Base-by-base conservation (phyloP, 2,329 filamentous ascomycete species). In the Alternaria sp. region DNA sequence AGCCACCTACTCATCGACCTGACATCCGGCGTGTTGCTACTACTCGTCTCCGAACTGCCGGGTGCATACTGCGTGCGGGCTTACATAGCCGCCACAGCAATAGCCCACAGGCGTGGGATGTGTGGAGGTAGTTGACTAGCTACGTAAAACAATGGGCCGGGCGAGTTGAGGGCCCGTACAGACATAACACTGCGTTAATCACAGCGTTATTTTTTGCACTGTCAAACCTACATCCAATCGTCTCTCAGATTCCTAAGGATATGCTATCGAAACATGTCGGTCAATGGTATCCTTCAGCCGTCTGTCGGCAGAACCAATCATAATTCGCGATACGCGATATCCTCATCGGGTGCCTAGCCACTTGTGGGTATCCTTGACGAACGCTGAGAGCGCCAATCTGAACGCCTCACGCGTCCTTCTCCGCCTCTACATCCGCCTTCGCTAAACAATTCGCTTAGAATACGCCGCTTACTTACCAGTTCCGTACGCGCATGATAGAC, bases 311-410 rank as follows among this genome's bases (percentile, higher is more conserved):
- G 58, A 60, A 53, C 77, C 76, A 78, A 78, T 78, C 63, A 75
- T 53, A 26, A 41, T 15, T 14, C 25, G 15, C 46, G 46, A 55
- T 71, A 75, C 60, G 67, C 71, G 73, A 78, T 44, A 55, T 61
- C 37, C 23, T 33, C 6, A 43, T 68, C 56, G 66, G 59, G 68
- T 60, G 56, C 65, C 75, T 77, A 71, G 54, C 74, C 65, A 15
- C 37, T 71, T 69, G 14, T 25, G 68, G 76, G 53, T 56, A 67
- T 58, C 45, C 58, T 78, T 76, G 68, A 76, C 78, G 78, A 79
- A 72, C 54, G 58, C 60, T 68, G 58, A 69, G 57, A 61, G 66
- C 68, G 66, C 65, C 67, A 60, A 67, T 44, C 26, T 60, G 41
- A 55, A 75, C 69, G 70, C 74, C 68, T 74, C 71, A 72, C 66